Conservation (phyloP, 768 basidiomycete species). For the Lactifluus pinguis region DNA sequence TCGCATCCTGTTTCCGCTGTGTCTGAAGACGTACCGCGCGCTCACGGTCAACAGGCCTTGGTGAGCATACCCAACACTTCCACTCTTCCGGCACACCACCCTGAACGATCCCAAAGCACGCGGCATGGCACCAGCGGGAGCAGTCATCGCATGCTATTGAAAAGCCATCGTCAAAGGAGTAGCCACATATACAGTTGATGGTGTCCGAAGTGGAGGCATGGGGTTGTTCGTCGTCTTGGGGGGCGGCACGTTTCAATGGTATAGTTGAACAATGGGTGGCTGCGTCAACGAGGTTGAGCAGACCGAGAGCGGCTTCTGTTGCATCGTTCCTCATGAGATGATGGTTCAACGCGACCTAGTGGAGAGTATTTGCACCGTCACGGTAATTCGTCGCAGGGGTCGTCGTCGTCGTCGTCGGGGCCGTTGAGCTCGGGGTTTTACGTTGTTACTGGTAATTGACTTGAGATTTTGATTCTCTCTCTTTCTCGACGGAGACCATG, state of each 20-base stretch:
- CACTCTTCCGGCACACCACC: constrained; percentile 65
- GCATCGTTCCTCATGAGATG: constrained; percentile 42
- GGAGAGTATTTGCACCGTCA: not conserved
- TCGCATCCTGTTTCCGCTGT: constrained; percentile 28
- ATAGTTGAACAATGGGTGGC: constrained; percentile 29
- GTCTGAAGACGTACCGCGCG: constrained; percentile 39
- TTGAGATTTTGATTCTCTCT: not conserved
- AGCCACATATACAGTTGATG: constrained; percentile 69
- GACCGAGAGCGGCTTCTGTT: constrained; percentile 49
- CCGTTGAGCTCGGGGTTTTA: not conserved
- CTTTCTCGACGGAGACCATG: not conserved
- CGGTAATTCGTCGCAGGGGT: not conserved
- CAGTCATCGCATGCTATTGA: constrained; percentile 81
- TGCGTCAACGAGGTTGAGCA: constrained; percentile 40
- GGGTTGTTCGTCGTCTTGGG: constrained; percentile 17
- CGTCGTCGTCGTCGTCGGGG: not conserved
- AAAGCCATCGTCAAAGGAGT: constrained; percentile 70
- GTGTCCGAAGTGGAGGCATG: constrained; percentile 30
- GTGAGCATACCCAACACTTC: constrained; percentile 62
- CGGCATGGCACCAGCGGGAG: constrained; percentile 75
- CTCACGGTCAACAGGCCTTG: constrained; percentile 40
- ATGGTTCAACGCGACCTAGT: not conserved
- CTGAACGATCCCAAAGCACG: constrained; percentile 59
- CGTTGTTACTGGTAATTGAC: not conserved
- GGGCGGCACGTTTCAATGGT: constrained; percentile 33